Conservation (phyloP, 306 rosid genomes). For the Prosopis cineraria region DNA sequence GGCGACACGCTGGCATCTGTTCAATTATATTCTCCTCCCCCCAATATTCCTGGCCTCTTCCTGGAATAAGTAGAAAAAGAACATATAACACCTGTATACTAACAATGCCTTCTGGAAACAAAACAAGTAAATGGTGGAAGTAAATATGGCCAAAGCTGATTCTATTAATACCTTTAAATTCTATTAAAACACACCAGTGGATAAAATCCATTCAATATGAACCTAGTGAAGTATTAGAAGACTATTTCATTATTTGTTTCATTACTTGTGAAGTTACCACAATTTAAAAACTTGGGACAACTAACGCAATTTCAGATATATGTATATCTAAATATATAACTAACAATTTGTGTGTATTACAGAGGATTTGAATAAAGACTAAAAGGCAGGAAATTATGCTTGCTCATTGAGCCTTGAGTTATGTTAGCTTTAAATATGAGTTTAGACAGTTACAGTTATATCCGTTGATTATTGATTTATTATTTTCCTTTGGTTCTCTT, state of each 20-base stretch:
- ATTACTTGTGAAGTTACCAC: background rate
- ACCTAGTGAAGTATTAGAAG: background rate
- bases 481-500: background rate
- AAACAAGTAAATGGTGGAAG: slow-evolving; percentile 9
- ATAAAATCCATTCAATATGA: background rate
- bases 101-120: slow-evolving; percentile 17
- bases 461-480: background rate
- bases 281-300: background rate
- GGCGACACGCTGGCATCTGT: slow-evolving; percentile 95
- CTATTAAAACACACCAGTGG: background rate
- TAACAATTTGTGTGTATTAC: background rate
- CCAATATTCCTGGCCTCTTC: slow-evolving; percentile 92
- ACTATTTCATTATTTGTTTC: background rate
- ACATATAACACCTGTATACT: background rate
- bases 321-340: too few species aligned
- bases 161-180: background rate
- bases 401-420: background rate
- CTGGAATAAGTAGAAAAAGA: slow-evolving; percentile 47
- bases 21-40: slow-evolving; percentile 77
- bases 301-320: background rate
- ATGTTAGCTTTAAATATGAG: background rate
- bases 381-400: background rate
- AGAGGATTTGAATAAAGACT: background rate
- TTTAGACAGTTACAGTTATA: background rate
- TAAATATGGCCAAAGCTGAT: background rate